These are phyloP conservation scores for Hypoxylon sp. DNA, from an alignment of 2,329 filamentous ascomycete genomes.

Conservation along the genomic window DNA sequence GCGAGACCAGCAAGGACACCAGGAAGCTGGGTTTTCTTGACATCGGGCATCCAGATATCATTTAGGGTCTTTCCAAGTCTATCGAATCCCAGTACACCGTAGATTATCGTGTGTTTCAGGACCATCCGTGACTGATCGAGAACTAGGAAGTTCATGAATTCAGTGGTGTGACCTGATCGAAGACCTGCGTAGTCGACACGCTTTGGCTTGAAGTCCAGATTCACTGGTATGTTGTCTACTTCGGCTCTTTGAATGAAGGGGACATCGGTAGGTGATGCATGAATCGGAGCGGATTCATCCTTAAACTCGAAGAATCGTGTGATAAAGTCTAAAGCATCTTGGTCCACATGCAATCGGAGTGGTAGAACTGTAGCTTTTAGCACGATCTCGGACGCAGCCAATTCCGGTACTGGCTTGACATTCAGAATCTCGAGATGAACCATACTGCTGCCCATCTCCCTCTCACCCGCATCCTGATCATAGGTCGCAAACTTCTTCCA, in stretches of 20 bases:
- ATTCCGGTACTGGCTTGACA: conserved; percentile 85
- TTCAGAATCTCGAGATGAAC: conserved; percentile 89
- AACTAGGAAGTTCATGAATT: conserved; percentile 99
- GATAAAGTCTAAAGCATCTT: conserved; percentile 97
- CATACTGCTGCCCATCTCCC: conserved; percentile 90
- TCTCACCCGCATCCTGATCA: conserved; percentile 86
- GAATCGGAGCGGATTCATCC: conserved; percentile 74
- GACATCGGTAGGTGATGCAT: conserved; percentile 75
- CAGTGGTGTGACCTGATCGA: conserved; percentile 92
- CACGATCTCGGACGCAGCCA: conserved; percentile 91
- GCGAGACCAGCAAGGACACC: conserved; percentile 90
- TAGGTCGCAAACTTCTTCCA: conserved; percentile 99
- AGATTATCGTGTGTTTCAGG: conserved; percentile 90
- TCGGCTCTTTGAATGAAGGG: conserved; percentile 93
- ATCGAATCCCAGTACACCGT: conserved; percentile 92
- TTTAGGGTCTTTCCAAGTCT: conserved; percentile 90
- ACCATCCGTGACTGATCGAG: conserved; percentile 90
- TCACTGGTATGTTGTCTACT: conserved; percentile 85
- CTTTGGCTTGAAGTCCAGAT: conserved; percentile 96
- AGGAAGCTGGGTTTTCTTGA: conserved; percentile 89
- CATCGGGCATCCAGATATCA: conserved; percentile 96
- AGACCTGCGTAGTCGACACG: conserved; percentile 95
- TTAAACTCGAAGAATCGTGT: conserved; percentile 99
- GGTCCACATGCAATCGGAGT: conserved; percentile 92
- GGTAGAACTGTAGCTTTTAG: conserved; percentile 85